Base-by-base conservation (phyloP, 768 basidiomycete genomes). In the Tephrocybe rancida region DNA sequence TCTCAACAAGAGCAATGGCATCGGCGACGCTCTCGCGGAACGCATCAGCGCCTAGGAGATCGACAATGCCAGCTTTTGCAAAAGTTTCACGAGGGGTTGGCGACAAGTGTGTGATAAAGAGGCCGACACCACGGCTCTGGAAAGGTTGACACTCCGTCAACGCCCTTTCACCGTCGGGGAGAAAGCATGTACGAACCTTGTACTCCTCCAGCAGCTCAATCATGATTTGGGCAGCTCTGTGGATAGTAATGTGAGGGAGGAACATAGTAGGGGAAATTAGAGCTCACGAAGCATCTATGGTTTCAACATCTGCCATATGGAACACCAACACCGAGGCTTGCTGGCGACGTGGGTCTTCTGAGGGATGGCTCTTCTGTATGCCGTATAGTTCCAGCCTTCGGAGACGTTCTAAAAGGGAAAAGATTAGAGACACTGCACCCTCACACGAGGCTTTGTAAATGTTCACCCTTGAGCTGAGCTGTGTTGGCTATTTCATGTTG, bases 301-400 rank as follows among this genome's bases (percentile, higher is more conserved):
- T 82, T 52, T 95, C 92, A 3, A 97, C 89, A 70, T 98, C 96
- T 11, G 88, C 87, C 79, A 98, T 80, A 61, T 98, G 95, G 70
- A 99, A 95, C 19, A 97, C 92, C 21, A 98, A 70, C 2, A 85
- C 85, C 11, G 79, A 82, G 4, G 94, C 87, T 52, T 87, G 80
- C 49, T 85, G 82, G 57, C 94, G 77, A 13, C 84, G 77, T 0
- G 91, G 95, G 52, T 81, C 86, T 57, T 98, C 96, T 1, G 92
- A 93, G 0, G 97, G 97, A 72, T 98, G 97, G 19, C 78, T 84
- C 58, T 77, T 84, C 42, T 83, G 76, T 8, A 82, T 70, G 1
- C 96, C 96, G 62, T 98, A 99, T 41, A 96, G 68, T 62, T 99
- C 96, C 46, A 99, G 78, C 58, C 94, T 75, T 26, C 90, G 79